Evolutionary conservation across 805 yeast species (phyloP), one percentile per base, ranked within the genome.

Genomic region (Cyberlindnera saturnus): DNA sequence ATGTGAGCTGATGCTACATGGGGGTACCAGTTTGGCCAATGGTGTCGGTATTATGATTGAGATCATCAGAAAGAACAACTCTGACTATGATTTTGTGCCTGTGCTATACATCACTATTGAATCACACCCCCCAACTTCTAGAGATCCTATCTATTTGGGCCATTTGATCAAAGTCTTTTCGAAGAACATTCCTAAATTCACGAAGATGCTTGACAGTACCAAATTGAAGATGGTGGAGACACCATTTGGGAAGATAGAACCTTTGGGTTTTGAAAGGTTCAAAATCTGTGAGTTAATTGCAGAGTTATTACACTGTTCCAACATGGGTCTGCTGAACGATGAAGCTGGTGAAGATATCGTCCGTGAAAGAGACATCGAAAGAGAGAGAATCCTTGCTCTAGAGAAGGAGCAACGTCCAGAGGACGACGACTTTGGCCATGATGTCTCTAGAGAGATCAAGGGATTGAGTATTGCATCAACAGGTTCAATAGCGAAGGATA

Each of bases 11-110:
- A 93, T 93, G 86, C 74, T 91, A 43, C 56, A 69, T 46, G 87
- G 88, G 43, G 95, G 96, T 38, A 82, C 90, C 30, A 95, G 96
- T 1, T 73, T 93, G 50, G 84, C 93, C 32, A 91, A 90, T 54
- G 95, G 96, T 56, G 99, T 93, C 29, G 95, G 97, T 6, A 88
- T 93, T 20, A 79, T 93, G 30, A 91, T 93, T 53, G 99, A 93
- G 65, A 77, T 93, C 34, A 93, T 93, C 45, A 77, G 99, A 57
- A 93, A 93, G 61, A 93, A 93, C 61, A 93, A 93, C 59, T 87
- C 96, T 0, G 99, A 93, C 62, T 93, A 93, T 63, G 99, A 93
- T 65, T 73, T 79, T 38, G 84, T 86, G 38, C 95, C 95, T 45
- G 95, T 95, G 18, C 67, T 86, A 53, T 82, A 81, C 62, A 82